These are phyloP conservation scores for Metarhizium sp. DNA, from an alignment of 2,329 filamentous ascomycete species.

Conservation along the genomic window DNA sequence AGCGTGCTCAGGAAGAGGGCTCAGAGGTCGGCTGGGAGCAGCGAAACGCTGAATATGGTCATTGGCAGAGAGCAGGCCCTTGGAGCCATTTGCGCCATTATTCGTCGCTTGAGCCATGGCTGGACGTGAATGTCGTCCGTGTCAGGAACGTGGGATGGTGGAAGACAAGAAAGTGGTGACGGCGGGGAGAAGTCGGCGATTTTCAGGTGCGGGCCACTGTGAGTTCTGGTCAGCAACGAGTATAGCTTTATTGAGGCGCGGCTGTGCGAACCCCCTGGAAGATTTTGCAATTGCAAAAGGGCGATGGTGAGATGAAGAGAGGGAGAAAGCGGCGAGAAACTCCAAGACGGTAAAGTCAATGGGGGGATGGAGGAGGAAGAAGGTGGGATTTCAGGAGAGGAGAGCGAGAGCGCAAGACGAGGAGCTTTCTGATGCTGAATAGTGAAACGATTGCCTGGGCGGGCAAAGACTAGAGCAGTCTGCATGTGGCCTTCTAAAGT, in stretches of 20 bases:
- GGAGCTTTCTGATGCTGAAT: constrained; percentile 1
- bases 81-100: constrained; percentile 40
- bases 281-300: neutral
- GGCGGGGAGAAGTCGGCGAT: constrained; percentile 2
- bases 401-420: neutral
- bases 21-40: constrained; percentile 84
- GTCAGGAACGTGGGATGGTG: constrained; percentile 2
- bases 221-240: constrained; percentile 4
- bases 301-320: neutral
- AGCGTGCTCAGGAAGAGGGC: constrained; percentile 76
- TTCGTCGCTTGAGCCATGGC: constrained; percentile 43
- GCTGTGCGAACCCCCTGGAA: neutral
- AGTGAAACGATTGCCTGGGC: neutral
- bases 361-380: neutral
- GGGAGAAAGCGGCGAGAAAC: neutral
- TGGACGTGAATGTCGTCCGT: constrained; percentile 8
- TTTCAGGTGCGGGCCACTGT: constrained; percentile 8
- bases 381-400: neutral
- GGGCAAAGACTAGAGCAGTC: too few relatives aligned
- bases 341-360: neutral
- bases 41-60: constrained; percentile 98
- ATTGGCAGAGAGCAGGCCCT: constrained; percentile 64
- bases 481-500: too few relatives aligned
- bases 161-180: constrained; percentile 4
- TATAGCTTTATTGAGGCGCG: constrained; percentile 3